These are phyloP conservation scores for Takashimella koratensis DNA, from an alignment of 1,284 basidiomycete genomes.

Conservation along the genomic window DNA sequence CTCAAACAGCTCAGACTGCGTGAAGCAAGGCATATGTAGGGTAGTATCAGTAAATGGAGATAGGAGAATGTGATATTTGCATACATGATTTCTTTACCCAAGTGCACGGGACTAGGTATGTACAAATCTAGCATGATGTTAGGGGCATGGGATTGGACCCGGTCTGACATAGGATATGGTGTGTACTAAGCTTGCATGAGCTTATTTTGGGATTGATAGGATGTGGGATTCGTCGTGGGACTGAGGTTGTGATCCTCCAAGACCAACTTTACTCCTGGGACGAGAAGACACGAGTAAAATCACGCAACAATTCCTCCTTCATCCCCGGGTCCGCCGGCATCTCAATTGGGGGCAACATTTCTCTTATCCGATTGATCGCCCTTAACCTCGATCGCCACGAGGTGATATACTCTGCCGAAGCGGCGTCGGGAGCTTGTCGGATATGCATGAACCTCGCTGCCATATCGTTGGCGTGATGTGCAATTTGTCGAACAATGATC, in stretches of 20 bases:
- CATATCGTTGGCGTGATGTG: slow-evolving; percentile 81
- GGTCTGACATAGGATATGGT: too few relatives aligned
- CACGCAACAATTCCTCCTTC: slow-evolving; percentile 30
- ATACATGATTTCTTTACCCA: neutral
- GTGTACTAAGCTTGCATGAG: too few relatives aligned
- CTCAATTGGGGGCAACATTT: slow-evolving; percentile 28
- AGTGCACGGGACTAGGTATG: too few relatives aligned
- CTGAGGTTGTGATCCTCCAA: too few relatives aligned
- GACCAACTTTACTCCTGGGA: neutral
- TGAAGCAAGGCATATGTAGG: slow-evolving; percentile 24
- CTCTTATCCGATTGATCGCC: slow-evolving; percentile 65
- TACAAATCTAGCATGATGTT: too few relatives aligned
- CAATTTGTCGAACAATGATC: slow-evolving; percentile 75
- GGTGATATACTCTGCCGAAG: slow-evolving; percentile 72
- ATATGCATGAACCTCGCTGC: slow-evolving; percentile 73
- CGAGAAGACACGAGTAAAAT: slow-evolving; percentile 14
- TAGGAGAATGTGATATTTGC: neutral
- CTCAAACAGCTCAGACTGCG: slow-evolving; percentile 32
- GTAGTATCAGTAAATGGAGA: neutral
- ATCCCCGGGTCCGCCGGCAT: slow-evolving; percentile 21
- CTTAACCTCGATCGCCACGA: slow-evolving; percentile 81
- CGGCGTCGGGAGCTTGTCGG: slow-evolving; percentile 60
- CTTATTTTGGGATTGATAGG: too few relatives aligned
- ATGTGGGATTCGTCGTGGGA: too few relatives aligned
- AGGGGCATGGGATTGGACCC: too few relatives aligned